Percentiles rank a stretch among this genome's conserved stretches.
Evolutionary conservation across 305 asterid genomes (phyloP).

Genomic region (Fraxinus angustifolia): DNA sequence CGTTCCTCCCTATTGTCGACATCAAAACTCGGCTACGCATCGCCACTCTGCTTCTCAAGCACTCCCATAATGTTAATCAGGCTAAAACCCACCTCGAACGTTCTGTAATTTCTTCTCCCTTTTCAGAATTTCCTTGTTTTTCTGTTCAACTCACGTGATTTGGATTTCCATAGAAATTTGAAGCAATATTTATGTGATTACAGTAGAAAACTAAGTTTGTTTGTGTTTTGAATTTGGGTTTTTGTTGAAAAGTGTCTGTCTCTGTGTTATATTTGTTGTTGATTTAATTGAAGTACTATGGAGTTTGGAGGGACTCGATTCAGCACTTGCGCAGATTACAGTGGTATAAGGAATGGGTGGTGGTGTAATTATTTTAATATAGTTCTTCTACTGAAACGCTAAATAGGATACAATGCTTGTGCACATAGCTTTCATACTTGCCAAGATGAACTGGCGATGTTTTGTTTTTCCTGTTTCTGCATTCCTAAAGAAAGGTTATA

Average conservation of each 20-base stretch:
- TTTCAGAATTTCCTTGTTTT: not conserved
- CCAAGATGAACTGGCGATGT: not conserved
- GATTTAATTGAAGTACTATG: not conserved
- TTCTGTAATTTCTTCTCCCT: constrained; percentile 41
- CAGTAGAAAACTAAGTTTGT: not conserved
- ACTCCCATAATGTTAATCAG: constrained; percentile 82
- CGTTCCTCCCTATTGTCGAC: constrained; percentile 82
- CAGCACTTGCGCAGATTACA: not conserved
- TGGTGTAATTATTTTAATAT: not conserved
- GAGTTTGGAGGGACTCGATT: not conserved
- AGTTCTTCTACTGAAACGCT: not conserved
- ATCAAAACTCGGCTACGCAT: constrained; percentile 88
- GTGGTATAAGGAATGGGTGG: not conserved
- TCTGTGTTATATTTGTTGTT: not conserved
- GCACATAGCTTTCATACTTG: not conserved
- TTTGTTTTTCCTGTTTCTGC: not conserved
- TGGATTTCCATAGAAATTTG: constrained; percentile 15
- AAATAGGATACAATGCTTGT: not conserved
- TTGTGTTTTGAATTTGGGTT: not conserved
- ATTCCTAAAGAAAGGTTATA: not conserved
- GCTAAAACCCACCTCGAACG: constrained; percentile 94
- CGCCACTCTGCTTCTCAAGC: constrained; percentile 80
- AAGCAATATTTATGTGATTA: not conserved
- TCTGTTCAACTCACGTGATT: not conserved
- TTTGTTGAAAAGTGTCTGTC: not conserved